Evolutionary conservation across 1,284 basidiomycete species (phyloP).

Genomic region (Puccinia polysora): DNA sequence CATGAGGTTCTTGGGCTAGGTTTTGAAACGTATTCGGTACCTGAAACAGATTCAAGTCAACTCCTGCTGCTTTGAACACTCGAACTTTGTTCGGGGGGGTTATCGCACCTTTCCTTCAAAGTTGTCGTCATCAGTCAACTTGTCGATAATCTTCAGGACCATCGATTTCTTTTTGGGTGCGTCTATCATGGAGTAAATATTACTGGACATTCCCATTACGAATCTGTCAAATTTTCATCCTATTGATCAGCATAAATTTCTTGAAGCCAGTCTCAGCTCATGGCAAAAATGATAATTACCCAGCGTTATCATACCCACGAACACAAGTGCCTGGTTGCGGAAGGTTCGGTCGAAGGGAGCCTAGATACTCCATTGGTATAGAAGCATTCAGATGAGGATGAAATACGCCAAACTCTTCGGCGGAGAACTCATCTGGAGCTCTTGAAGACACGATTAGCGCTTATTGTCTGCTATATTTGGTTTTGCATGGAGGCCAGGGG

Average conservation of each 20-base stretch:
- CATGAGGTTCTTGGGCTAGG: conserved; percentile 7
- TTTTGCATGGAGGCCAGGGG: not conserved
- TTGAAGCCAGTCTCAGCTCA: not conserved
- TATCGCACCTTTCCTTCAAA: too few species aligned
- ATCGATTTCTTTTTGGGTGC: conserved; percentile 12
- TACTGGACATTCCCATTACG: conserved; percentile 41
- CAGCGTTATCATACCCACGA: conserved; percentile 31
- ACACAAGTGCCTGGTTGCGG: conserved; percentile 10
- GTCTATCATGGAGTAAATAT: conserved; percentile 22
- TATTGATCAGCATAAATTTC: not conserved
- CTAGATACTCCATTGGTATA: conserved; percentile 35
- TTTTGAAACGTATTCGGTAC: conserved; percentile 33
- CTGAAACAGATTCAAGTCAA: not conserved
- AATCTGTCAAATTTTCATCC: conserved; percentile 2
- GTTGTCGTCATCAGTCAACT: conserved; percentile 20
- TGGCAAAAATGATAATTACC: conserved; percentile 3
- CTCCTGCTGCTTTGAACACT: not conserved
- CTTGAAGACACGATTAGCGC: not conserved
- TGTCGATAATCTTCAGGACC: conserved; percentile 7
- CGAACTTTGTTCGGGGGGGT: too few species aligned
- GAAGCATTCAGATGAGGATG: conserved; percentile 32
- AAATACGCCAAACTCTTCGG: conserved; percentile 38
- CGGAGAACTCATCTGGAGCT: conserved; percentile 23
- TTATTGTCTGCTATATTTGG: not conserved
- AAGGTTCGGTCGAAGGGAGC: not conserved